phyloP scores from a whole-genome alignment of 306 rosid species.

The Carpinus viminea region DNA sequence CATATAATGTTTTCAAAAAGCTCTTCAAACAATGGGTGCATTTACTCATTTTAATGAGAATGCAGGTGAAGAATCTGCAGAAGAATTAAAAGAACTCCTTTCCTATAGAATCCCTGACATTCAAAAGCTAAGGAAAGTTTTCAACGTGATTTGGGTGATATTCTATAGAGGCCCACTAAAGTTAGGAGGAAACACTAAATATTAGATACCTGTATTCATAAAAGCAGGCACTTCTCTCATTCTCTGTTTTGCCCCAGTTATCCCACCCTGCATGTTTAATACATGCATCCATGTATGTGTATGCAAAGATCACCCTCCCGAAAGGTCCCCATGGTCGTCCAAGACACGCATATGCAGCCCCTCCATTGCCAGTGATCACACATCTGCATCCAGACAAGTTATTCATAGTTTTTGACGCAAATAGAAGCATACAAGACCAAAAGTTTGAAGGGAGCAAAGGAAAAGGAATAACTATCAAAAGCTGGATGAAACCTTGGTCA shows the following conservation, averaged over 20 bases:
- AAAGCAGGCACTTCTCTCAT: slow-evolving; percentile 75
- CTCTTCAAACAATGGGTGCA: not conserved
- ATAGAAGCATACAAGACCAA: slow-evolving; percentile 7
- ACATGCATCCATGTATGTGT: slow-evolving; percentile 74
- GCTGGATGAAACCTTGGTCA: not conserved
- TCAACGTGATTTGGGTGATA: not conserved
- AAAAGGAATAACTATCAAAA: not conserved
- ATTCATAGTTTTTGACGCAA: slow-evolving; percentile 18
- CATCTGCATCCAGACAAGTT: slow-evolving; percentile 54
- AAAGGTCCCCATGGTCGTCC: slow-evolving; percentile 98
- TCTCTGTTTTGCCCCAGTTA: slow-evolving; percentile 80
- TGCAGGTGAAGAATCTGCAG: not conserved
- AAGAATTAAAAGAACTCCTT: not conserved
- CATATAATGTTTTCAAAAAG: not conserved
- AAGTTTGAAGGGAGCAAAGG: not conserved
- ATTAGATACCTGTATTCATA: slow-evolving; percentile 68
- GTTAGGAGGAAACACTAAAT: slow-evolving; percentile 20
- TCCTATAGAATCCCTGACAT: not conserved
- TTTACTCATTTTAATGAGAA: not conserved
- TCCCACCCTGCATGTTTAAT: slow-evolving; percentile 74
- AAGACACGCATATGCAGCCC: slow-evolving; percentile 50
- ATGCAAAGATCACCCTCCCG: slow-evolving; percentile 85
- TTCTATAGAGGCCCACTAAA: slow-evolving; percentile 1
- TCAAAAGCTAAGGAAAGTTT: not conserved
- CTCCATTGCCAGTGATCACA: slow-evolving; percentile 76